Evolutionary conservation across 108 stramenopile species (phyloP), one percentile per base, ranked within the genome.

Genomic region (Halocafeteria seosinensis): DNA sequence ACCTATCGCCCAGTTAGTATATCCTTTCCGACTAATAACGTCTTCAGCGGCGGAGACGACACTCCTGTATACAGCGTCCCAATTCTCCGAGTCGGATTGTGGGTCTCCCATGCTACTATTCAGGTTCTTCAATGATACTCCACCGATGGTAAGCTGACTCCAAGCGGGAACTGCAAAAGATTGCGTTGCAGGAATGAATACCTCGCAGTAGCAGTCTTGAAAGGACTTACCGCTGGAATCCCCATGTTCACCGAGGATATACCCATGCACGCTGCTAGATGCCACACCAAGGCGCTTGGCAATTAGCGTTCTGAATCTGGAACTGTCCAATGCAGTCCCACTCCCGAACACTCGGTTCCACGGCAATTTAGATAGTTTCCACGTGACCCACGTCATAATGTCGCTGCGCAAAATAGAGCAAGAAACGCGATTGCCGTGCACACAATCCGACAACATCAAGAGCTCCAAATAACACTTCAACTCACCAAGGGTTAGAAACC

Each of bases 161-260:
- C 80, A 81, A 2, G 76, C 67, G n/a, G 80, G 63, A 31, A 81
- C 72, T 33, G 63, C 61, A 24, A n/a, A n/a, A n/a, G n/a, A n/a
- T n/a, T n/a, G n/a, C n/a, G n/a, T n/a, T n/a, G n/a, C n/a, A n/a
- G n/a, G n/a, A n/a, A n/a, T n/a, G n/a, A n/a, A n/a, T n/a, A n/a
- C n/a, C n/a, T n/a, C n/a, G n/a, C n/a, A n/a, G n/a, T n/a, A n/a
- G n/a, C n/a, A n/a, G n/a, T n/a, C n/a, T n/a, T n/a, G n/a, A n/a
- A n/a, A n/a, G n/a, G n/a, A n/a, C n/a, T n/a, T n/a, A n/a, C n/a
- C n/a, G 71, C 42, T 47, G 30, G 57, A 67, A 59, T 74, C 77
- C 30, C 80, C 77, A 51, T 81, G 80, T 57, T 81, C 80, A 33
- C 80, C 80, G 52, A 81, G 69, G 42, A 81, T 62, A 55, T 52